Conservation (phyloP, 495 filamentous ascomycete species). For the Penicillium daleae region DNA sequence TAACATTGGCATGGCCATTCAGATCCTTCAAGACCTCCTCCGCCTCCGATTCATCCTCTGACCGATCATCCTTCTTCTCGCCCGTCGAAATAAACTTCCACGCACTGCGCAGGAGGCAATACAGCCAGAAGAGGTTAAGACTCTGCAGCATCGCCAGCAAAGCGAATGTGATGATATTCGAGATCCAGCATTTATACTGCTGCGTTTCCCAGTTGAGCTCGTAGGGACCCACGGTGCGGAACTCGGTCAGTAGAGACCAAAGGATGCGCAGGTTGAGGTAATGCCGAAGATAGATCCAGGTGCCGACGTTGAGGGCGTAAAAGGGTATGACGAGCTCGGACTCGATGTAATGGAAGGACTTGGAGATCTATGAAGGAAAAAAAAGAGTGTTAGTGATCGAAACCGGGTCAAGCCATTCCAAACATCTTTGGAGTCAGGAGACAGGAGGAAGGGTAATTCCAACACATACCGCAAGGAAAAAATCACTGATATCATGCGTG, state of each 20-base stretch:
- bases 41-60: constrained; percentile 24
- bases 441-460: too few species aligned
- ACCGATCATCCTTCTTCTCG: constrained; percentile 35
- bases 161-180: constrained; percentile 64
- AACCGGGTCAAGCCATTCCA: too few species aligned
- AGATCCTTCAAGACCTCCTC: background rate
- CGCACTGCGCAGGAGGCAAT: constrained; percentile 60
- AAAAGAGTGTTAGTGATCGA: background rate
- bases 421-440: too few species aligned
- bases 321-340: constrained; percentile 71
- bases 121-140: constrained; percentile 80
- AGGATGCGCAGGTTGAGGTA: constrained; percentile 84
- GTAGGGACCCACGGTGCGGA: constrained; percentile 79
- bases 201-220: constrained; percentile 74
- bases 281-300: constrained; percentile 89
- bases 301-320: constrained; percentile 71
- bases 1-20: background rate
- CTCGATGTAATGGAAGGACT: constrained; percentile 84
- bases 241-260: constrained; percentile 74
- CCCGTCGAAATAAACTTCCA: constrained; percentile 27
- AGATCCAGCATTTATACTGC: constrained; percentile 73
- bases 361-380: constrained; percentile 63
- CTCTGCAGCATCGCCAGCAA: constrained; percentile 70
- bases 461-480: constrained; percentile 82
- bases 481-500: constrained; percentile 89